A percentile compares a stretch with the other conserved stretches of the same genome.
These are phyloP conservation scores for Hanseniaspora clermontiae DNA, from an alignment of 805 yeast species.

Conservation along the genomic window DNA sequence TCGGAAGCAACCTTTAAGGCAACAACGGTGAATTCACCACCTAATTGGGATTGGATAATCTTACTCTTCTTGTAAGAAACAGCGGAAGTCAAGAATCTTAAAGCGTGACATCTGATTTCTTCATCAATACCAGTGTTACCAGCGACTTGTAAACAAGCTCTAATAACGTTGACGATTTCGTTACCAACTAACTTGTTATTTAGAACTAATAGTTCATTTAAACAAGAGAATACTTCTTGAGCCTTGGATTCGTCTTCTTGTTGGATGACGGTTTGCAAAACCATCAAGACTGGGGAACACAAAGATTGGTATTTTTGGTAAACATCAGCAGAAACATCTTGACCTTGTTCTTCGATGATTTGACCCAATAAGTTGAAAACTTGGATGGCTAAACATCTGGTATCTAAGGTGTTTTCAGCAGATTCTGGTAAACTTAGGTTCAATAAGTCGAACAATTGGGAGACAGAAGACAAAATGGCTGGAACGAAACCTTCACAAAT, in stretches of 20 bases:
- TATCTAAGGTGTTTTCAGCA: slow-evolving; percentile 49
- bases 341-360: slow-evolving; percentile 49
- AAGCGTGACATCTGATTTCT: slow-evolving; percentile 69
- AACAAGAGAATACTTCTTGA: slow-evolving; percentile 65
- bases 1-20: slow-evolving; percentile 71
- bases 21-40: slow-evolving; percentile 61
- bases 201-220: slow-evolving; percentile 63
- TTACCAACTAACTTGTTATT: slow-evolving; percentile 74
- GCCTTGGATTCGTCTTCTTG: slow-evolving; percentile 62
- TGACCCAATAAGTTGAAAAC: slow-evolving; percentile 60
- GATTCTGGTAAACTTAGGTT: slow-evolving; percentile 46
- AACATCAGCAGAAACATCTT: slow-evolving; percentile 36
- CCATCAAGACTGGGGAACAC: slow-evolving; percentile 70
- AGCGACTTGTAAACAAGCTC: slow-evolving; percentile 65
- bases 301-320: slow-evolving; percentile 42
- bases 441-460: slow-evolving; percentile 61
- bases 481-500: slow-evolving; percentile 60
- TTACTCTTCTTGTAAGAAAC: slow-evolving; percentile 71
- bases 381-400: slow-evolving; percentile 70
- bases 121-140: slow-evolving; percentile 54
- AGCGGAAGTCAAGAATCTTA: slow-evolving; percentile 71
- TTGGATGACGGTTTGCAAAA: slow-evolving; percentile 59
- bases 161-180: slow-evolving; percentile 52
- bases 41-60: slow-evolving; percentile 66
- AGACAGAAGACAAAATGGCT: slow-evolving; percentile 44